Conservation (phyloP, 352 stramenopile genomes). For the Phytopythium delawarense region DNA sequence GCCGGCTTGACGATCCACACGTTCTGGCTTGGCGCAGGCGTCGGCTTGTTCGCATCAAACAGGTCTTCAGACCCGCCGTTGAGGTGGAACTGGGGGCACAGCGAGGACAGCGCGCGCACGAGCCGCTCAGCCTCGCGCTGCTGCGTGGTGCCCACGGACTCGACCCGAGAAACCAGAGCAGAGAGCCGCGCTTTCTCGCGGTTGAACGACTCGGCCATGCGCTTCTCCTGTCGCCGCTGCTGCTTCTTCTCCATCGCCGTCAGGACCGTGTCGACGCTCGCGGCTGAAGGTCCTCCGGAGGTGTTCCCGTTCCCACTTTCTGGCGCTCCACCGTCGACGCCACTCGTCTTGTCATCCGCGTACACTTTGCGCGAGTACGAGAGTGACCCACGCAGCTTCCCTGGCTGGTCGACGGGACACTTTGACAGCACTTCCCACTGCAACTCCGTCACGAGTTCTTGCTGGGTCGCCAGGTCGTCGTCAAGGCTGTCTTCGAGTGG, state of each 20-base stretch:
- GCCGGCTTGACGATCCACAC: slow-evolving; percentile 94
- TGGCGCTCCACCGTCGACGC: slow-evolving; percentile 7
- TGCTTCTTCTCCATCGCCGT: slow-evolving; percentile 53
- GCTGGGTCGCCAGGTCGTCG: slow-evolving; percentile 19
- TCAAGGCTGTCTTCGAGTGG: slow-evolving; percentile 62
- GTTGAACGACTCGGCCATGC: slow-evolving; percentile 35
- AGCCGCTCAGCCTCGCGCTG: slow-evolving; percentile 31
- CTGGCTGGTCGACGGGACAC: slow-evolving; percentile 39
- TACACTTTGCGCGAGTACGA: slow-evolving; percentile 49
- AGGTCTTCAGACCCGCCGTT: slow-evolving; percentile 50
- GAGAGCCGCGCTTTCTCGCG: slow-evolving; percentile 54
- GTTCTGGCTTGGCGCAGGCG: slow-evolving; percentile 49
- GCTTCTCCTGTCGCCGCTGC: slow-evolving; percentile 33
- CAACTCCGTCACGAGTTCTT: slow-evolving; percentile 67
- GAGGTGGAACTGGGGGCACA: slow-evolving; percentile 72
- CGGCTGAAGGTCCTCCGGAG: neutral
- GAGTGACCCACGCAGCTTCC: slow-evolving; percentile 44
- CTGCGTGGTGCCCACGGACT: slow-evolving; percentile 17
- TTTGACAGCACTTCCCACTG: slow-evolving; percentile 69
- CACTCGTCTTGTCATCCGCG: slow-evolving; percentile 28
- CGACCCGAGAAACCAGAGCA: slow-evolving; percentile 39
- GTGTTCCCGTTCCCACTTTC: neutral
- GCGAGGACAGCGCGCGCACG: slow-evolving; percentile 22
- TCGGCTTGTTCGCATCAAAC: slow-evolving; percentile 6
- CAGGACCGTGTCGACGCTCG: slow-evolving; percentile 33